Conservation (phyloP, 106 monocot genomes). For the Chionographis japonica region DNA sequence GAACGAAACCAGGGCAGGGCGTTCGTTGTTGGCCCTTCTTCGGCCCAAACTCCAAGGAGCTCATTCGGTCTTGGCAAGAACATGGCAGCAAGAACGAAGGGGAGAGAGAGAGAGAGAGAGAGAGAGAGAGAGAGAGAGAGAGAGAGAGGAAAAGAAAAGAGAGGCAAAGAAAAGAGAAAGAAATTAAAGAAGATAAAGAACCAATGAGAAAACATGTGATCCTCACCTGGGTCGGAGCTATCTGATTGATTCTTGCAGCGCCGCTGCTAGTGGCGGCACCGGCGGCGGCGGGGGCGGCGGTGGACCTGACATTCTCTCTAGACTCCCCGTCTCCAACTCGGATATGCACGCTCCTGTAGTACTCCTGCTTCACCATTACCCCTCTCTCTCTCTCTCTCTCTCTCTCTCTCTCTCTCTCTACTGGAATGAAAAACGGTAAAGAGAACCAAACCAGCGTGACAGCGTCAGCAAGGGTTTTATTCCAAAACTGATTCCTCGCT, state of each 20-base stretch:
- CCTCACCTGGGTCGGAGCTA: constrained; percentile 16
- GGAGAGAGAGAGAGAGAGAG: background rate
- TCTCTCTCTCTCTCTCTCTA: constrained; percentile 6
- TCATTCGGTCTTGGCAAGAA: background rate
- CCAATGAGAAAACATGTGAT: background rate
- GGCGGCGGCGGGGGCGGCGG: background rate
- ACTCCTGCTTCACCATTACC: background rate
- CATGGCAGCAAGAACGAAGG: background rate
- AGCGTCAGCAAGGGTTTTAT: too few species aligned
- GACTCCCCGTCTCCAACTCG: constrained; percentile 9
- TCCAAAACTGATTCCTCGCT: too few species aligned
- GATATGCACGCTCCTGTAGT: background rate
- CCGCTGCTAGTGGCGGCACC: background rate
- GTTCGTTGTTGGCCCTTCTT: too few species aligned
- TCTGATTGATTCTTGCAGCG: constrained; percentile 13
- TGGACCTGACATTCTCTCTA: background rate
- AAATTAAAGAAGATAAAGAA: background rate
- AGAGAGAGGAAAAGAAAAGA: background rate
- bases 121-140: too few species aligned
- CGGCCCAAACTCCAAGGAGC: background rate
- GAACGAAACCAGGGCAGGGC: background rate
- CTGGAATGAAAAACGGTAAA: background rate
- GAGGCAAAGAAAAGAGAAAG: background rate
- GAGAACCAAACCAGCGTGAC: background rate
- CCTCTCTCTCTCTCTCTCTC: constrained; percentile 3